These are phyloP conservation scores for Dictyostelium brefeldianum DNA, from an alignment of 78 protist species.

Conservation along the genomic window DNA sequence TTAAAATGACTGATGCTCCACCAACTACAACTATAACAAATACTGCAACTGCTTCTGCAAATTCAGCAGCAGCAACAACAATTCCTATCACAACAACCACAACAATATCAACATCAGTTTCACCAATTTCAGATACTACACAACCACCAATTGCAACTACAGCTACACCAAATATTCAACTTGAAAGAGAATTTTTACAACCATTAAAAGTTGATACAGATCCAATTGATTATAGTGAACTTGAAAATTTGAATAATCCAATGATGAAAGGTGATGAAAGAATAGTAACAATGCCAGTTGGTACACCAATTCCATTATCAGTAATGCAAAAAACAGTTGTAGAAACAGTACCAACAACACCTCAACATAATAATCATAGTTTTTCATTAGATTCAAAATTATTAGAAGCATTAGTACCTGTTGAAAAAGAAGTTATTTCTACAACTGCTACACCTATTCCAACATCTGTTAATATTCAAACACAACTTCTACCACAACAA, in stretches of 20 bases:
- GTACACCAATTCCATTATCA: constrained; percentile 68
- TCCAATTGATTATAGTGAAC: background rate
- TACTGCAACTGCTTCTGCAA: too few relatives aligned
- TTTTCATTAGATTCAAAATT: constrained; percentile 45
- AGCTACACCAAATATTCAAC: background rate
- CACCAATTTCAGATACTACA: background rate
- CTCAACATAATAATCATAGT: background rate
- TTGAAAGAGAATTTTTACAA: background rate
- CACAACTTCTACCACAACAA: background rate
- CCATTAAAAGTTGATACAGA: background rate
- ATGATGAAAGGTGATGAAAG: constrained; percentile 27
- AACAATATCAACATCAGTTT: background rate
- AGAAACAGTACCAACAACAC: background rate
- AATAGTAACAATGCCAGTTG: constrained; percentile 78
- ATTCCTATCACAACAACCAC: background rate
- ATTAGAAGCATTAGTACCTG: constrained; percentile 53
- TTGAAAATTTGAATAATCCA: background rate
- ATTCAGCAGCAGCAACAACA: background rate
- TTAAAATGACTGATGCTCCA: too few relatives aligned
- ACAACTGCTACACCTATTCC: too few relatives aligned
- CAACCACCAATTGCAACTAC: background rate
- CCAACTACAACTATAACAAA: too few relatives aligned
- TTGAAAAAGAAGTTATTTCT: background rate
- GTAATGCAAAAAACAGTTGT: constrained; percentile 9
- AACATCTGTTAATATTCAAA: background rate